Conservation (phyloP, 2,329 filamentous ascomycete genomes). For the Colletotrichum camelliae region DNA sequence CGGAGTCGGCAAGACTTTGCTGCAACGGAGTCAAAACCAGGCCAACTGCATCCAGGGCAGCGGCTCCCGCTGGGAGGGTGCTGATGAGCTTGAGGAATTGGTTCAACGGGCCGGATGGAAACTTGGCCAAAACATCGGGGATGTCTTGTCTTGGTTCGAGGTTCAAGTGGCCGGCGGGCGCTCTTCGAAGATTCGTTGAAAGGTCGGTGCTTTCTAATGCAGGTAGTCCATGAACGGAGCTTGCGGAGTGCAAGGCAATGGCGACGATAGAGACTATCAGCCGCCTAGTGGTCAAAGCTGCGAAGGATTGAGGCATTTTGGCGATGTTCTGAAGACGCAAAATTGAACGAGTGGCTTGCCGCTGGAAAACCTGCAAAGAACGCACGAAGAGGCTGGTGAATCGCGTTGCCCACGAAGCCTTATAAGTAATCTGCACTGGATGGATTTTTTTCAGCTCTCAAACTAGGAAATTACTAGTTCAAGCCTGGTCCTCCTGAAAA, state of each 20-base stretch:
- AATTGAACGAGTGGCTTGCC: not conserved
- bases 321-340: not conserved
- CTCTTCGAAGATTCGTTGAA: not conserved
- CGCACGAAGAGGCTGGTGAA: not conserved
- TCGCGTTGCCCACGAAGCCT: not conserved
- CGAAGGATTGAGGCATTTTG: not conserved
- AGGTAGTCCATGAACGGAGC: not conserved
- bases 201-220: not conserved
- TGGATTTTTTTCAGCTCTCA: not conserved
- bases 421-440: not conserved
- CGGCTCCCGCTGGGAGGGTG: conserved; percentile 3
- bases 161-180: not conserved
- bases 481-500: not conserved
- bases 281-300: not conserved
- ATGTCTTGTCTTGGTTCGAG: not conserved
- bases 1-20: conserved; percentile 13
- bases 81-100: conserved; percentile 10
- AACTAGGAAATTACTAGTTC: not conserved
- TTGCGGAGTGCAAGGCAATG: not conserved
- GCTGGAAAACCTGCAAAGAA: not conserved
- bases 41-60: conserved; percentile 1
- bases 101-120: conserved; percentile 10
- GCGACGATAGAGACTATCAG: not conserved
- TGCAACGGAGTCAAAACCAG: conserved; percentile 14
- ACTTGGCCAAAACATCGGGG: not conserved